Base-by-base conservation (phyloP, 164 flowering plant genomes). In the Buxus sempervirens region DNA sequence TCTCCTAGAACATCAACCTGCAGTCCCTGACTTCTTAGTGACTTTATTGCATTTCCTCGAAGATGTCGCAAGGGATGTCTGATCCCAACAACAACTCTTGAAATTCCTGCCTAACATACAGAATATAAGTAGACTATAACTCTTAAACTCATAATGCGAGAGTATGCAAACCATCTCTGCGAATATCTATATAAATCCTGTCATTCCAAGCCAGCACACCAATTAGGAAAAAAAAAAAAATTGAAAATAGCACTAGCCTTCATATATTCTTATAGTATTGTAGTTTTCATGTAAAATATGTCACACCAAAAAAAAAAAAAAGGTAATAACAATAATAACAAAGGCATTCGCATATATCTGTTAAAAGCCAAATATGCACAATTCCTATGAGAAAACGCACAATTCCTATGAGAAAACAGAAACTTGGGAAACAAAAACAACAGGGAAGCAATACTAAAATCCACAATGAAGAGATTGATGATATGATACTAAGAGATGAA, bases 1-100 rank as follows among this genome's bases (percentile, higher is more conserved):
- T 94, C 98, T 25, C 97, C 97, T 72, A 92, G 85, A 79, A 95
- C 89, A 78, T 95, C 90, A 79, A 92, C 98, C 66, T 80, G 85
- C 75, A 95, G 22, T 24, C 96, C 93, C 79, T 88, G 84, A 77
- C 83, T 79, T 77, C 94, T 82, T 54, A 95, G 60, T n/a, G 86
- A 82, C 5, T 78, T 85, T 49, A 95, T 70, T 27, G 96, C 96
- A 55, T 81, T 81, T 65, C 98, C 97, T 45, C 96, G 82, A 21
- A 88, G 86, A 84, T 92, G 98, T 67, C 74, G 76, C 75, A 90
- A 77, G 28, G 97, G 98, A 81, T 95, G 88, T 80, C 96, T 85
- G 18, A 90, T 85, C 41, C 97, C 98, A 70, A 92, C 76, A 64
- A 95, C 97, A 67, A 87, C 97, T 78, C 97, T 84, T 69, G 77